Evolutionary conservation across 1,139 yeast genomes (phyloP).

Genomic region (Meyerozyma elateridarum): DNA sequence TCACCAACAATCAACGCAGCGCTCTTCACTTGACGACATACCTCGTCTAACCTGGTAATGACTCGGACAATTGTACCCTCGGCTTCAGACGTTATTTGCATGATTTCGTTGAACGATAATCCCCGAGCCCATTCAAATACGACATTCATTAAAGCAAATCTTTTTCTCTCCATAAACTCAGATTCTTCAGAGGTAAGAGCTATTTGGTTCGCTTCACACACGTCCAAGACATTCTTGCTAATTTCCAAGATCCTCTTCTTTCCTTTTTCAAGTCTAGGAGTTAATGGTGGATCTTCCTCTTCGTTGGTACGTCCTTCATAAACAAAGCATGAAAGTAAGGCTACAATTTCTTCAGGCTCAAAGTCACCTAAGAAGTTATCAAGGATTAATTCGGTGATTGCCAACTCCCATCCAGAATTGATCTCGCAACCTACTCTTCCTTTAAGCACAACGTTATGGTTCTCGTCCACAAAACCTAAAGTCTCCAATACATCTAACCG

Average conservation of each 20-base stretch:
- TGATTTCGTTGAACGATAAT: slow-evolving; percentile 82
- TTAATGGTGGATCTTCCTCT: slow-evolving; percentile 56
- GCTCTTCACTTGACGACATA: slow-evolving; percentile 89
- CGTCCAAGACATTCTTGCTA: slow-evolving; percentile 56
- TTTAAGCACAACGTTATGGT: slow-evolving; percentile 74
- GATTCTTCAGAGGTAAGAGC: slow-evolving; percentile 80
- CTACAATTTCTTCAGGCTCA: slow-evolving; percentile 95
- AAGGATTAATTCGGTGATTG: slow-evolving; percentile 80
- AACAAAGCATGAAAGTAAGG: slow-evolving; percentile 84
- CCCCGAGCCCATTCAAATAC: slow-evolving; percentile 99
- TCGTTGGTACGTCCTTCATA: slow-evolving; percentile 79
- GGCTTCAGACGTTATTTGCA: slow-evolving; percentile 82
- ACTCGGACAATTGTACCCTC: slow-evolving; percentile 99
- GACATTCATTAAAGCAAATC: slow-evolving; percentile 88
- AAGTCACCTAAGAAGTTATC: slow-evolving; percentile 91
- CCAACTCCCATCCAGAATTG: slow-evolving; percentile 86
- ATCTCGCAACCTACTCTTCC: slow-evolving; percentile 87
- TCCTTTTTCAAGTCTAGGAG: slow-evolving; percentile 84
- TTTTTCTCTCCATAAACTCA: slow-evolving; percentile 72
- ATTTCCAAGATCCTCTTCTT: slow-evolving; percentile 66
- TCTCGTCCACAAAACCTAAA: slow-evolving; percentile 71
- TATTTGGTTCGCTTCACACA: slow-evolving; percentile 67
- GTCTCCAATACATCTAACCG: slow-evolving; percentile 71
- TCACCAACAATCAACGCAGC: slow-evolving; percentile 96
- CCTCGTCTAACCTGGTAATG: slow-evolving; percentile 88